Evolutionary conservation across 805 yeast genomes (phyloP), one percentile per base, ranked within the genome.

Genomic region (Candida nonsorbophila): DNA sequence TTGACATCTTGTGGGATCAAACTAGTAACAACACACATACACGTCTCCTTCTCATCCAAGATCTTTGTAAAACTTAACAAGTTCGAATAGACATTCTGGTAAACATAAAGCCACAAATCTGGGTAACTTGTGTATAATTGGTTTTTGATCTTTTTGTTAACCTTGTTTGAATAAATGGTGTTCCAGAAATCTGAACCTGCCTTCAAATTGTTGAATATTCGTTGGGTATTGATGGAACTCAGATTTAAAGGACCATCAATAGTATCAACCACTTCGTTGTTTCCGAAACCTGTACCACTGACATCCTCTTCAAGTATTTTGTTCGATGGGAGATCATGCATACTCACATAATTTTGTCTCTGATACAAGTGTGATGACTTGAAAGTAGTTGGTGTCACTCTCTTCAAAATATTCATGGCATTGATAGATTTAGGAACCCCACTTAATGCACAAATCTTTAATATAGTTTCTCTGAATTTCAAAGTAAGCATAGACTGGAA

Each of bases 1-100:
- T 84, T 85, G 7, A 88, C 96, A 53, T 88, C 94, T 49, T 85
- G 95, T 1, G 97, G 96, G 7, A 88, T 77, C 41, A 88, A 66
- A 37, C 90, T 70, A 1, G 94, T 79, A 11, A 88, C 72, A 2
- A 88, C 75, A 18, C 85, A 79, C 34, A 85, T 49, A 18, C 90
- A 77, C 1, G 95, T 81, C 39, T 86, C 94, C 38, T 63, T 67
- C 1, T 82, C 77, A 4, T 66, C 47, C 16, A 88, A 55, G 1
- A 85, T 67, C 3, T 67, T 79, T 11, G 77, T 71, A 51, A 58
- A 81, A 13, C 94, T 79, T 36, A 88, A 65, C 19, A 88, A 55
- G 4, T 94, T 86, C 1, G 84, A 74, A 49, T 88, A 88, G 10
- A 82, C 88, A 48, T 80, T 77, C 30, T 75, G 73, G 28, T 79